Evolutionary conservation across 2,329 filamentous ascomycete genomes (phyloP).

Genomic region (Podosphaera xanthii): DNA sequence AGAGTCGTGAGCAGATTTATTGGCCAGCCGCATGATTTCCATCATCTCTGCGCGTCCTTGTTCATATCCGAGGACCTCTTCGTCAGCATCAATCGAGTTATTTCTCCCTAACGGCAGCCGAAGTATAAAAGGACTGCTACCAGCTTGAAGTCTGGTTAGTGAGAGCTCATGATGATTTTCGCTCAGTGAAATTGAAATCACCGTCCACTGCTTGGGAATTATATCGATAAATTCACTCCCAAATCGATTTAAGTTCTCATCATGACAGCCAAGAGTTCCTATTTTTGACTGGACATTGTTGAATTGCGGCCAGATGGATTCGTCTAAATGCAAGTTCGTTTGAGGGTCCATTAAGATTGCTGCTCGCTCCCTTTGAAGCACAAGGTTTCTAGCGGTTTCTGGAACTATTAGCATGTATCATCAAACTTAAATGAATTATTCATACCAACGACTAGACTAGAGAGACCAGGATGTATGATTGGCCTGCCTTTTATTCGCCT

Average conservation of each 20-base stretch:
- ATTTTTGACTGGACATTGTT: constrained; percentile 18
- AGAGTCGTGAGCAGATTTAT: constrained; percentile 56
- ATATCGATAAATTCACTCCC: constrained; percentile 67
- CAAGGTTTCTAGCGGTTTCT: constrained; percentile 48
- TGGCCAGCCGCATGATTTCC: constrained; percentile 62
- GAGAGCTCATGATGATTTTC: constrained; percentile 67
- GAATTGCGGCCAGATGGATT: constrained; percentile 23
- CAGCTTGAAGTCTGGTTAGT: constrained; percentile 62
- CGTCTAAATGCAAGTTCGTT: constrained; percentile 6
- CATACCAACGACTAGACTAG: constrained; percentile 31
- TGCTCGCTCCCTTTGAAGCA: constrained; percentile 40
- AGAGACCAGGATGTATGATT: constrained; percentile 29
- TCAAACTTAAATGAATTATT: neutral
- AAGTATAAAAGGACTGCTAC: constrained; percentile 61
- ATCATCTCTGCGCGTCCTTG: constrained; percentile 58
- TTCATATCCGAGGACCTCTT: constrained; percentile 63
- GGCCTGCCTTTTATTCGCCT: constrained; percentile 23
- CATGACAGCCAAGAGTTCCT: constrained; percentile 23
- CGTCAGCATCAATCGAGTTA: constrained; percentile 55
- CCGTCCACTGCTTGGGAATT: constrained; percentile 62
- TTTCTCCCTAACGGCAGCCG: constrained; percentile 68
- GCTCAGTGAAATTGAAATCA: constrained; percentile 65
- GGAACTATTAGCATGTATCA: constrained; percentile 4
- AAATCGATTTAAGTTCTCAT: constrained; percentile 35
- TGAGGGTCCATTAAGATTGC: constrained; percentile 19